These are phyloP conservation scores for Hypoxylon rubiginosum DNA, from an alignment of 2,329 filamentous ascomycete genomes.

Conservation along the genomic window DNA sequence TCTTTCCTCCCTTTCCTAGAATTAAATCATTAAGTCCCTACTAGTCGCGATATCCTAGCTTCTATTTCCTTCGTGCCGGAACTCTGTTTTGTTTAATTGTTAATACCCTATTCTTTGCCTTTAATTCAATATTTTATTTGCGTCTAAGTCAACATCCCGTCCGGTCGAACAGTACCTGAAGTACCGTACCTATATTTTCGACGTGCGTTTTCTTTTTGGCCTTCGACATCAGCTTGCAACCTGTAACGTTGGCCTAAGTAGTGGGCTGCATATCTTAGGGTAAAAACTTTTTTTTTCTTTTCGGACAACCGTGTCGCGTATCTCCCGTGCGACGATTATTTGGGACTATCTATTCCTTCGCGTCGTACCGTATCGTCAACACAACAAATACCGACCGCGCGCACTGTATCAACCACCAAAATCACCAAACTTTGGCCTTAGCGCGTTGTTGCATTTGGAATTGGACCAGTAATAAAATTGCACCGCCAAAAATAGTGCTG, in stretches of 20 bases:
- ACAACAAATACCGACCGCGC: slow-evolving; percentile 20
- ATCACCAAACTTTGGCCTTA: slow-evolving; percentile 1
- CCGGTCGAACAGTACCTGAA: not conserved
- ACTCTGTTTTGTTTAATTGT: slow-evolving; percentile 40
- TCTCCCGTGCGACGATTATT: slow-evolving; percentile 32
- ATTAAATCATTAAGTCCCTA: slow-evolving; percentile 11
- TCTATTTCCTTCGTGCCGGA: slow-evolving; percentile 23
- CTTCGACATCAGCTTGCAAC: not conserved
- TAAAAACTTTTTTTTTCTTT: slow-evolving; percentile 17
- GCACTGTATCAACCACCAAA: slow-evolving; percentile 32
- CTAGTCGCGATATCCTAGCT: slow-evolving; percentile 26
- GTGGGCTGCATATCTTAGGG: slow-evolving; percentile 13
- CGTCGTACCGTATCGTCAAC: slow-evolving; percentile 25
- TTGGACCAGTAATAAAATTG: slow-evolving; percentile 35
- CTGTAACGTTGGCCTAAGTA: not conserved
- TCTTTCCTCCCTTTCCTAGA: slow-evolving; percentile 16
- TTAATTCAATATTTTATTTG: not conserved
- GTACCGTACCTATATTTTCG: not conserved
- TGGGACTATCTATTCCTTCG: slow-evolving; percentile 22
- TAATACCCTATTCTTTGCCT: slow-evolving; percentile 30
- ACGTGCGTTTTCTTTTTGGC: not conserved
- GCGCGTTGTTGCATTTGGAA: slow-evolving; percentile 28
- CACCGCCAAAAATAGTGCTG: slow-evolving; percentile 9
- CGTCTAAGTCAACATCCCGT: not conserved
- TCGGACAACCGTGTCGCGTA: slow-evolving; percentile 38